A percentile compares a stretch with the other conserved stretches of the same genome.
Conservation (phyloP, 2,329 filamentous ascomycete species). For the Zymoseptoria pseudotritici region DNA sequence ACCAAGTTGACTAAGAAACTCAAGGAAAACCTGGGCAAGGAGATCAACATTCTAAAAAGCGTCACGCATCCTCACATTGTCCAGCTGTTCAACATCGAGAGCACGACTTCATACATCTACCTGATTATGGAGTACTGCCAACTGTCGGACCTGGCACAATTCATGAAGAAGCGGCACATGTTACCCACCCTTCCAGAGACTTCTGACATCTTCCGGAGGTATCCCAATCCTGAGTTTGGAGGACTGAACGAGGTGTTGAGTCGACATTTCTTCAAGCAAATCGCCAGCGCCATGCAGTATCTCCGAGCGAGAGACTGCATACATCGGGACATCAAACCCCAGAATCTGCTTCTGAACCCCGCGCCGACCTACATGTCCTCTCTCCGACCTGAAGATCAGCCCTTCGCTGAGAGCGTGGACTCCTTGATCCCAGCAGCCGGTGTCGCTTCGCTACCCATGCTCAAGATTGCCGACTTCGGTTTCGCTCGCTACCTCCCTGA, state of each 20-base stretch:
- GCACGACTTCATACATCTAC: slow-evolving; percentile 82
- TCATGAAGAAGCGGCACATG: slow-evolving; percentile 89
- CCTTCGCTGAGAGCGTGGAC: slow-evolving; percentile 71
- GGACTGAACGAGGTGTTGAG: slow-evolving; percentile 96
- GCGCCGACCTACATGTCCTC: slow-evolving; percentile 63
- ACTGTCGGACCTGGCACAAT: slow-evolving; percentile 84
- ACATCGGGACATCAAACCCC: slow-evolving; percentile 94
- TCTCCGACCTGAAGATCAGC: slow-evolving; percentile 53
- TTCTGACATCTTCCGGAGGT: slow-evolving; percentile 84
- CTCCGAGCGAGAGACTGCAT: slow-evolving; percentile 78
- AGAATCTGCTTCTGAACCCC: slow-evolving; percentile 86
- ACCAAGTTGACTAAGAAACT: slow-evolving; percentile 89
- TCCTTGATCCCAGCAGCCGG: slow-evolving; percentile 76
- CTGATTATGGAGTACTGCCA: slow-evolving; percentile 98
- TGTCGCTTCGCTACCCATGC: slow-evolving; percentile 78
- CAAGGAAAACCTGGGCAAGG: slow-evolving; percentile 88
- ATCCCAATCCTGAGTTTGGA: slow-evolving; percentile 72
- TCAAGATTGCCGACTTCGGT: slow-evolving; percentile 98
- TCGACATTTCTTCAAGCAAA: slow-evolving; percentile 91
- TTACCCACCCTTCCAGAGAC: slow-evolving; percentile 73
- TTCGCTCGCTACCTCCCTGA: slow-evolving; percentile 88
- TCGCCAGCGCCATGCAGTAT: slow-evolving; percentile 85
- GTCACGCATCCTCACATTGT: slow-evolving; percentile 96
- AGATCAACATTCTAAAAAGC: slow-evolving; percentile 91
- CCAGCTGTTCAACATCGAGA: slow-evolving; percentile 87